Evolutionary conservation across 768 basidiomycete species (phyloP), one percentile per base, ranked within the genome.

Genomic region (Suillus subluteus): DNA sequence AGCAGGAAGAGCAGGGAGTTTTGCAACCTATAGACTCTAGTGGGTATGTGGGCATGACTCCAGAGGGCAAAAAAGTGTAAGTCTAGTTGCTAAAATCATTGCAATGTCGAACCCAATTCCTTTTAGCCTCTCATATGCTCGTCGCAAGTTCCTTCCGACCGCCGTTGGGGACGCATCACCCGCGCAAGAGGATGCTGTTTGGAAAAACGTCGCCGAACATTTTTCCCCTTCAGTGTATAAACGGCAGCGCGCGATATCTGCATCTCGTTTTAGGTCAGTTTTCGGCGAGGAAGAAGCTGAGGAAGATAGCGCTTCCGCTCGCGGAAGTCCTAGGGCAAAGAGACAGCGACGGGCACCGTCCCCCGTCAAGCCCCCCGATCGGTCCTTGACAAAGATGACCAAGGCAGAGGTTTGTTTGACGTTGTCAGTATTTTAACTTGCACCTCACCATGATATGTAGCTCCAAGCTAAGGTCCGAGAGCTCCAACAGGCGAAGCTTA

Each of bases 61-160:
- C 80, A 1, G 73, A 74, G 37, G 84, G 82, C 4, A 83, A 81
- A 76, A 84, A 82, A 75, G 77, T 76, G 84, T 84, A 70, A 62
- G 82, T 76, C 41, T 40, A 37, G 23, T 16, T n/a, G 6, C 54
- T n/a, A 37, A 23, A 4, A 38, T 55, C 37, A 41, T 67, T 54
- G 16, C 58, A 21, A 62, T 63, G 58, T 37, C 63, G 58, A 16
- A 54, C 32, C 6, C 18, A 44, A 21, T 6, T 16, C 4, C 38
- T 32, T 62, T 15, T 38, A 83, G 82, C 6, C 73, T 82, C 30
- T 68, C 72, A 30, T 70, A 71, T 38, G 78, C 79, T 21, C 78
- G 81, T 12, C 79, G 79, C 30, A 75, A 75, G 50, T 68, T 68
- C 6, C 69, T 79, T 52, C 70, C 73, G 23, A 68, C 73, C 15